Evolutionary conservation across 495 filamentous ascomycete species (phyloP).

Genomic region (Melanomma pulvis-pyrius): DNA sequence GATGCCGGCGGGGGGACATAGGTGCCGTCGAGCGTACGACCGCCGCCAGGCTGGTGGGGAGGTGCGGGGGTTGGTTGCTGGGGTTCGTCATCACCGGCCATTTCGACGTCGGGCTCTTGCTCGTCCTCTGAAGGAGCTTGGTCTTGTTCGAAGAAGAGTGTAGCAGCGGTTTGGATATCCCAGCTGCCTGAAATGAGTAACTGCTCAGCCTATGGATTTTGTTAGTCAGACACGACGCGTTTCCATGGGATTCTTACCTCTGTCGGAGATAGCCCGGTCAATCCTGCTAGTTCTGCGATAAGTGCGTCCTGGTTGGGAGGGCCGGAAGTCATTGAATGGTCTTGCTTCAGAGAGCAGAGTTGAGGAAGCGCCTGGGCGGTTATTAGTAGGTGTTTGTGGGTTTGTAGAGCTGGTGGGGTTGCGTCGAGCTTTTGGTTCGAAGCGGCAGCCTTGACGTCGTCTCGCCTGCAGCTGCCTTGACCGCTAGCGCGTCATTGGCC

Average conservation of each 20-base stretch:
- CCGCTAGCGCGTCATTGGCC: not conserved
- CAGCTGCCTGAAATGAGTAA: conserved; percentile 70
- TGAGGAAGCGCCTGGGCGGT: not conserved
- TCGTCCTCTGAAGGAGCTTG: conserved; percentile 59
- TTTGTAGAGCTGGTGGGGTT: conserved; percentile 6
- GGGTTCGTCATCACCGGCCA: conserved; percentile 34
- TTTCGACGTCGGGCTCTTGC: conserved; percentile 43
- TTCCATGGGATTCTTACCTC: conserved; percentile 55
- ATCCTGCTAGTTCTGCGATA: conserved; percentile 32
- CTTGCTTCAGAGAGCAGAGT: not conserved
- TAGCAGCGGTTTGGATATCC: conserved; percentile 68
- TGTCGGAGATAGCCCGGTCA: conserved; percentile 67
- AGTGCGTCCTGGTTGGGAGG: conserved; percentile 22
- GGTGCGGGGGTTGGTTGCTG: conserved; percentile 34
- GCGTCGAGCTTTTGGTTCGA: not conserved
- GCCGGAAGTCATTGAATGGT: conserved; percentile 26
- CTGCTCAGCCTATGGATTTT: conserved; percentile 62
- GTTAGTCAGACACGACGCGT: conserved; percentile 15
- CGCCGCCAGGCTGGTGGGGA: conserved; percentile 38
- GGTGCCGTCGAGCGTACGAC: conserved; percentile 33
- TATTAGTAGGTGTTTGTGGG: not conserved
- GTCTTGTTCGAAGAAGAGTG: conserved; percentile 62
- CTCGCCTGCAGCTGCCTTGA: not conserved
- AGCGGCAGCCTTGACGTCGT: conserved; percentile 14
- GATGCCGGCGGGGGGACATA: conserved; percentile 24